Base-by-base conservation (phyloP, 768 basidiomycete genomes). In the Lentinula lateritia region DNA sequence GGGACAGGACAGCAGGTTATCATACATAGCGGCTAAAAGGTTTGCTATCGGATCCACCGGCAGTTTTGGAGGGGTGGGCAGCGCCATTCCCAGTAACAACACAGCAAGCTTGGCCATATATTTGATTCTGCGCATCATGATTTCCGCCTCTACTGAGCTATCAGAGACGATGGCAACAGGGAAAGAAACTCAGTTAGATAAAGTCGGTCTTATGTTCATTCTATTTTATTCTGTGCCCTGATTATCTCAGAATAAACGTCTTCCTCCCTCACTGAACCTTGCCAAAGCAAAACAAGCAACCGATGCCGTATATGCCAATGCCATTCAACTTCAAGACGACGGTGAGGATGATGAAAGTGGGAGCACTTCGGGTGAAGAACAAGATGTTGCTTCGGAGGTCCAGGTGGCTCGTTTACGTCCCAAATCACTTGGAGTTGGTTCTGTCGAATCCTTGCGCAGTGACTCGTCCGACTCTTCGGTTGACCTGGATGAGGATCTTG, bases 401-500 rank as follows among this genome's bases (percentile, higher is more conserved):
- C 55, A 56, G 55, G 55, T 28, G 5, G 20, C 55, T 23, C 23
- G 32, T 32, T 9, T 45, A 20, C 55, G 41, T 28, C 41, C 55
- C 39, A 54, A 39, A 41, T 36, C 13, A 13, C 53, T 54, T 5
- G 28, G 34, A 6, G 5, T 28, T 34, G 20, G 13, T 39, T 39
- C 38, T 52, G 23, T 28, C 20, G 41, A 41, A 56, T 2, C 55
- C 6, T 34, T 10, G 23, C 55, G 35, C n/a, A 54, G 53, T 54
- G 53, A 54, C 41, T 56, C 55, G 38, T 56, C 55, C 18, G 55
- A 56, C 12, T 56, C 55, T 2, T 56, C 55, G 6, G 15, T 28
- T 13, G 89, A 91, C 64, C 75, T 93, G 59, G 80, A 83, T 15
- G 83, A 83, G 64, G 89, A 88, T 62, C 78, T 93, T 42, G 84